Evolutionary conservation across 805 yeast genomes (phyloP).

Genomic region (Lipomyces orientalis): DNA sequence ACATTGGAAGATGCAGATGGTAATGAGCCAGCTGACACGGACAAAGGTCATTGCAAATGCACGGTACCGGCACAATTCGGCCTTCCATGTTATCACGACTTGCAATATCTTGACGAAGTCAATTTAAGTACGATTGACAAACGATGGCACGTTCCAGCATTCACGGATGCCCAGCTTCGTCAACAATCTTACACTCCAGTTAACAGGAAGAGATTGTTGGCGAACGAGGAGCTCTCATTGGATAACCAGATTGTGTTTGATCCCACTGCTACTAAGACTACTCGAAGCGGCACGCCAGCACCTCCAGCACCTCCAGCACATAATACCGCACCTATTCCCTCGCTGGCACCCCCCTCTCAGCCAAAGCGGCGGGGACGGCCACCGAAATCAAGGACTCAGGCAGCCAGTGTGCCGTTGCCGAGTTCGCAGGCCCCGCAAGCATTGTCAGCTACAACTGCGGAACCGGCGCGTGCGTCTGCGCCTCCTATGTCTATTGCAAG

Average conservation of each 20-base stretch:
- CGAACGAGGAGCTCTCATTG: not conserved
- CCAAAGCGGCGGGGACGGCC: not conserved
- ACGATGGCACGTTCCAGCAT: slow-evolving; percentile 1
- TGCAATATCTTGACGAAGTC: not conserved
- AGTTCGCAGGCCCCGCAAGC: not conserved
- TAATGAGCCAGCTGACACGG: not conserved
- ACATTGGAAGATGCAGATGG: not conserved
- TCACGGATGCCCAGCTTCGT: not conserved
- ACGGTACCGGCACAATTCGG: not conserved
- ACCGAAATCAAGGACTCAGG: not conserved
- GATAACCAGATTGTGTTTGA: not conserved
- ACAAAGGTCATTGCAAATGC: not conserved
- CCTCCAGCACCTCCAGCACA: too few relatives aligned
- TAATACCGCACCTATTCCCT: not conserved
- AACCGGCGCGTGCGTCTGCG: not conserved
- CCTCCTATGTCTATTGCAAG: too few relatives aligned
- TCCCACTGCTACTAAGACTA: not conserved
- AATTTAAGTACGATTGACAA: not conserved
- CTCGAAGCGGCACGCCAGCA: not conserved
- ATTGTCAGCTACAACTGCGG: not conserved
- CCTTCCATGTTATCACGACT: not conserved
- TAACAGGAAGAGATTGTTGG: not conserved
- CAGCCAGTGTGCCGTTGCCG: not conserved
- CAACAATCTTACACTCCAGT: not conserved
- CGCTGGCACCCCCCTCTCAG: not conserved